Percentiles rank a stretch among this genome's conserved stretches.
phyloP scores from a whole-genome alignment of 129 eudicot genomes.

The Cynara cardunculus region DNA sequence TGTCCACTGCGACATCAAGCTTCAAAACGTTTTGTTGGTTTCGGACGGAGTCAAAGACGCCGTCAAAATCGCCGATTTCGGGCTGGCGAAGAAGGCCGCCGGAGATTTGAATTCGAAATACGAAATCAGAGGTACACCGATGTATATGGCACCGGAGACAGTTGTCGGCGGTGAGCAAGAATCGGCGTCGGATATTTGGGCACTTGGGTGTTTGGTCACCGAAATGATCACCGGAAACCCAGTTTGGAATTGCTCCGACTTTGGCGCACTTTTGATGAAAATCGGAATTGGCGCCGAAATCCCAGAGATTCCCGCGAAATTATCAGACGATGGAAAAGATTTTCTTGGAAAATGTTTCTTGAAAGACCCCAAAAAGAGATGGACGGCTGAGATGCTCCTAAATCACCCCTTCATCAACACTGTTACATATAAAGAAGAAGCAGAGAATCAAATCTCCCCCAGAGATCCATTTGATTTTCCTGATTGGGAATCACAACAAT shows the following conservation, averaged over 20 bases:
- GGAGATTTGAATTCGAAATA: slow-evolving; percentile 11
- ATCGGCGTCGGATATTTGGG: slow-evolving; percentile 82
- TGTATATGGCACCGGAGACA: slow-evolving; percentile 93
- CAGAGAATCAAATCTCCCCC: slow-evolving; percentile 45
- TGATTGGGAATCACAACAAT: slow-evolving; percentile 51
- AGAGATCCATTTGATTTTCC: slow-evolving; percentile 73
- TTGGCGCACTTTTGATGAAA: slow-evolving; percentile 53
- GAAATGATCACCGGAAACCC: slow-evolving; percentile 74
- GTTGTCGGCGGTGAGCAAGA: slow-evolving; percentile 61
- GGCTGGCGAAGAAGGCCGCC: slow-evolving; percentile 49
- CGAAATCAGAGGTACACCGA: slow-evolving; percentile 75
- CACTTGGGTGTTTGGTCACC: slow-evolving; percentile 71
- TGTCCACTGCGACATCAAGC: slow-evolving; percentile 86
- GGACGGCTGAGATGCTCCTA: slow-evolving; percentile 97
- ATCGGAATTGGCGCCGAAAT: slow-evolving; percentile 61
- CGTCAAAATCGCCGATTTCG: slow-evolving; percentile 81
- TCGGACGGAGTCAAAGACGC: slow-evolving; percentile 21
- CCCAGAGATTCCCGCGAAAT: slow-evolving; percentile 64
- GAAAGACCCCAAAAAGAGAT: slow-evolving; percentile 64
- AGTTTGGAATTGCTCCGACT: slow-evolving; percentile 63
- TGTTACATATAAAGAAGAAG: slow-evolving; percentile 12
- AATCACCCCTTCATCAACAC: slow-evolving; percentile 52
- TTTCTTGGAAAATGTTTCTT: slow-evolving; percentile 63
- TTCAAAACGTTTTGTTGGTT: slow-evolving; percentile 47
- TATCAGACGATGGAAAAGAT: slow-evolving; percentile 72